A percentile compares a stretch with the other conserved stretches of the same genome.
Conservation (phyloP, 805 yeast species). For the Isabelozyma heimii region DNA sequence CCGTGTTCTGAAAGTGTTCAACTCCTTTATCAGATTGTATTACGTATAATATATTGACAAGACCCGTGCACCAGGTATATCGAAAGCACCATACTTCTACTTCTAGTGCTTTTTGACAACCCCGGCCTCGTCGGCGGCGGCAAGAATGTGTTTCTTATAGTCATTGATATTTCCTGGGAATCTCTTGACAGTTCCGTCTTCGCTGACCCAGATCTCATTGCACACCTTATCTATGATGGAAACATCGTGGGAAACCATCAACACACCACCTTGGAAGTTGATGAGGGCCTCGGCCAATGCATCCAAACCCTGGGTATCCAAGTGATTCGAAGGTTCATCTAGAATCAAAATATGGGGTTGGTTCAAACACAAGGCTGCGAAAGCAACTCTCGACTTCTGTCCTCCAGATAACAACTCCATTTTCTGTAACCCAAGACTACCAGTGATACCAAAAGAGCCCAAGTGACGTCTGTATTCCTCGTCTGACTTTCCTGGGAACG, state of each 20-base stretch:
- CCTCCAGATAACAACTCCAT: slow-evolving; percentile 93
- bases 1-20: no score
- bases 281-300: slow-evolving; percentile 88
- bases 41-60: background rate
- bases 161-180: slow-evolving; percentile 82
- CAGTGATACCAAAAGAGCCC: slow-evolving; percentile 97
- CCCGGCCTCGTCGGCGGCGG: slow-evolving; percentile 77
- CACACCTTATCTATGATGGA: slow-evolving; percentile 84
- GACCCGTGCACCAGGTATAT: background rate
- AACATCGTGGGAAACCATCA: slow-evolving; percentile 98
- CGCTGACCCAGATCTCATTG: slow-evolving; percentile 95
- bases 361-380: slow-evolving; percentile 87
- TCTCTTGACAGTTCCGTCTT: slow-evolving; percentile 72
- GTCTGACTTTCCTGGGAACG: slow-evolving; percentile 89
- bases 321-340: slow-evolving; percentile 98
- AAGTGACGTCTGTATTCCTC: slow-evolving; percentile 96
- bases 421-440: slow-evolving; percentile 87
- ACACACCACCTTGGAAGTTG: slow-evolving; percentile 89
- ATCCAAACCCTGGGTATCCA: slow-evolving; percentile 97
- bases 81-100: background rate
- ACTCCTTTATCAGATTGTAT: no score
- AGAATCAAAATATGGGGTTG: slow-evolving; percentile 89
- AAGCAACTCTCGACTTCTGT: slow-evolving; percentile 97
- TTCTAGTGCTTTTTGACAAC: slow-evolving; percentile 80
- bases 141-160: slow-evolving; percentile 84